Evolutionary conservation across 2,329 filamentous ascomycete genomes (phyloP).

Genomic region (Stagonosporopsis vannaccii): DNA sequence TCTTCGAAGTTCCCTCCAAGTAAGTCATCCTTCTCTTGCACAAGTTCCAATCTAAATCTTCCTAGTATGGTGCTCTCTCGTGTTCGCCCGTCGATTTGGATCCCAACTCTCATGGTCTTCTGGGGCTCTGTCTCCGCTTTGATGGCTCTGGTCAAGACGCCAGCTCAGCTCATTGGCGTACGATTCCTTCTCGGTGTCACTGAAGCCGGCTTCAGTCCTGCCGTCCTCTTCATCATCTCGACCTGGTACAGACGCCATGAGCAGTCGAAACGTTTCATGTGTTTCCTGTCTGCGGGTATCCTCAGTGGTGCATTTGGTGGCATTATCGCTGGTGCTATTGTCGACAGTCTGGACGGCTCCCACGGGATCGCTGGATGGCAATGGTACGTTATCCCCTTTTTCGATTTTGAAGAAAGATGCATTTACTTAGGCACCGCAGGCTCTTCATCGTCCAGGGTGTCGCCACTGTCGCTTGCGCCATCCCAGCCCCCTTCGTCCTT

Average conservation of each 20-base stretch:
- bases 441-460: slow-evolving; percentile 37
- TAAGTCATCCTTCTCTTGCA: background rate
- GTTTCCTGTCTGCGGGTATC: slow-evolving; percentile 32
- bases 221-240: slow-evolving; percentile 35
- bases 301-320: slow-evolving; percentile 34
- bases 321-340: slow-evolving; percentile 31
- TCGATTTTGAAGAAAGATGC: background rate
- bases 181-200: slow-evolving; percentile 35
- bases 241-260: slow-evolving; percentile 36
- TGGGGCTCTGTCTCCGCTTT: slow-evolving; percentile 31
- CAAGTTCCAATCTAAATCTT: background rate
- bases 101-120: slow-evolving; percentile 30
- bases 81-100: slow-evolving; percentile 28
- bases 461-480: slow-evolving; percentile 28
- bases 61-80: slow-evolving; percentile 33
- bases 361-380: slow-evolving; percentile 32
- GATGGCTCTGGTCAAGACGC: slow-evolving; percentile 29
- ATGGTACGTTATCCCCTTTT: slow-evolving; percentile 17
- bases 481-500: slow-evolving; percentile 34
- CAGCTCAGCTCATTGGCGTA: slow-evolving; percentile 30
- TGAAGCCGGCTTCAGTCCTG: slow-evolving; percentile 35
- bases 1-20: slow-evolving; percentile 36
- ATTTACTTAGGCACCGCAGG: slow-evolving; percentile 12
- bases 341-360: slow-evolving; percentile 26
- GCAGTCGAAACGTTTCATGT: slow-evolving; percentile 38